phyloP scores from a whole-genome alignment of 257 asterid genomes.

The Vinca minor region DNA sequence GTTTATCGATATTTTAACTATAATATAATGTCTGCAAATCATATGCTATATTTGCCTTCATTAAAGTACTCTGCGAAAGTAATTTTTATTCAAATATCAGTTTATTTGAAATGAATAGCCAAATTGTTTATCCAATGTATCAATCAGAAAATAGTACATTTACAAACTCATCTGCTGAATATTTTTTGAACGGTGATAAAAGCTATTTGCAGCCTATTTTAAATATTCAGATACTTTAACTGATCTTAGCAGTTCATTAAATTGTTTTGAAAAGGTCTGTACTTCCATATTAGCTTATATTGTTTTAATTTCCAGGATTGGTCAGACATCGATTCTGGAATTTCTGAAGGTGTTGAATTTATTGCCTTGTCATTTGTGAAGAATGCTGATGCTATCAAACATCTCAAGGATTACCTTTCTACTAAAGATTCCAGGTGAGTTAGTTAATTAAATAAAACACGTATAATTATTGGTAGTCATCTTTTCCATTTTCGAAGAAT shows the following conservation, averaged over 20 bases:
- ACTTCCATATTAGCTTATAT: no score
- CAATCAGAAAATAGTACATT: background rate
- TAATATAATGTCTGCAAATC: background rate
- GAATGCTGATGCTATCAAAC: slow-evolving; percentile 51
- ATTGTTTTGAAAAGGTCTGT: background rate
- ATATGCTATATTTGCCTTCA: background rate
- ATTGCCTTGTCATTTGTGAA: slow-evolving; percentile 81
- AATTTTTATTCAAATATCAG: background rate
- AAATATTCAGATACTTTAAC: background rate
- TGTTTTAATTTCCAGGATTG: slow-evolving; percentile 46
- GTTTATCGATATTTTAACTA: background rate
- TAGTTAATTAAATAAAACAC: background rate
- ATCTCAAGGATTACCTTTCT: slow-evolving; percentile 53
- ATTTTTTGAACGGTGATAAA: background rate
- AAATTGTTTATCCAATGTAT: background rate
- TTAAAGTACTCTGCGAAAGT: background rate
- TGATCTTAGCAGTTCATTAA: background rate
- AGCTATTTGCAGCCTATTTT: background rate
- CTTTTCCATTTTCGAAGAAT: no score
- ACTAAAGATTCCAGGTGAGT: slow-evolving; percentile 47
- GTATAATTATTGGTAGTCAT: background rate
- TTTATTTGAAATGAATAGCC: background rate
- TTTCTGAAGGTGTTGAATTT: slow-evolving; percentile 72
- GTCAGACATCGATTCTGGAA: slow-evolving; percentile 66
- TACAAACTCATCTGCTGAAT: background rate